Percentiles rank a stretch among this genome's conserved stretches.
These are phyloP conservation scores for Helichrysum umbraculigerum DNA, from an alignment of 129 eudicot genomes.

Conservation along the genomic window DNA sequence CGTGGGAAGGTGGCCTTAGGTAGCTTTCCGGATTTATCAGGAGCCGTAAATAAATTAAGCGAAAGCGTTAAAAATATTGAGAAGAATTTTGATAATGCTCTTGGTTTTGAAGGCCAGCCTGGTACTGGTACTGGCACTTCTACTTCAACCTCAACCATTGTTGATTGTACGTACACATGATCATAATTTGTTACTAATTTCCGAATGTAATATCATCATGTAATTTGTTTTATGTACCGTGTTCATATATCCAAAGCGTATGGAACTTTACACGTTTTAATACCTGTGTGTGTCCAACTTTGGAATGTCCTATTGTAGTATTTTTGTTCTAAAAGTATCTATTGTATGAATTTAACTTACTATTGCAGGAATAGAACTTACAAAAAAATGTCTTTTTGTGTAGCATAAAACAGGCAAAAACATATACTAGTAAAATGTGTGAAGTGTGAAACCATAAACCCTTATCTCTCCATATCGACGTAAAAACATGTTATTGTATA, in stretches of 20 bases:
- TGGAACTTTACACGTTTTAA: not conserved
- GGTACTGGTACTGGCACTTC: conserved; percentile 27
- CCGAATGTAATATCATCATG: not conserved
- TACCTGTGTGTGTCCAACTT: not conserved
- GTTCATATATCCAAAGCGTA: not conserved
- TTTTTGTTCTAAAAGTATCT: too few relatives aligned
- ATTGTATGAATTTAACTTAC: too few relatives aligned
- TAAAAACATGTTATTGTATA: too few relatives aligned
- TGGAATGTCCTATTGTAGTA: too few relatives aligned
- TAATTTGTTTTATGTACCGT: not conserved
- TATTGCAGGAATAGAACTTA: too few relatives aligned
- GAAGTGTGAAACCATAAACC: too few relatives aligned
- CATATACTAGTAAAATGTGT: too few relatives aligned
- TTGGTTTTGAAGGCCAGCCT: conserved; percentile 69
- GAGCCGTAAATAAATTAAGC: conserved; percentile 85
- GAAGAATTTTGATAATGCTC: conserved; percentile 86
- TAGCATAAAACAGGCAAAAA: too few relatives aligned
- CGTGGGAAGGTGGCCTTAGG: conserved; percentile 75
- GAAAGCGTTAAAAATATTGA: conserved; percentile 94
- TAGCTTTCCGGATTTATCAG: conserved; percentile 82
- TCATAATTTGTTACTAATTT: not conserved
- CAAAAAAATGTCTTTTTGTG: too few relatives aligned
- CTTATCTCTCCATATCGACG: too few relatives aligned
- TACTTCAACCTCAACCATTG: conserved; percentile 31
- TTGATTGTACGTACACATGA: conserved; percentile 47